phyloP scores from a whole-genome alignment of 2,329 filamentous ascomycete genomes.

The Microcyclosporella mali region DNA sequence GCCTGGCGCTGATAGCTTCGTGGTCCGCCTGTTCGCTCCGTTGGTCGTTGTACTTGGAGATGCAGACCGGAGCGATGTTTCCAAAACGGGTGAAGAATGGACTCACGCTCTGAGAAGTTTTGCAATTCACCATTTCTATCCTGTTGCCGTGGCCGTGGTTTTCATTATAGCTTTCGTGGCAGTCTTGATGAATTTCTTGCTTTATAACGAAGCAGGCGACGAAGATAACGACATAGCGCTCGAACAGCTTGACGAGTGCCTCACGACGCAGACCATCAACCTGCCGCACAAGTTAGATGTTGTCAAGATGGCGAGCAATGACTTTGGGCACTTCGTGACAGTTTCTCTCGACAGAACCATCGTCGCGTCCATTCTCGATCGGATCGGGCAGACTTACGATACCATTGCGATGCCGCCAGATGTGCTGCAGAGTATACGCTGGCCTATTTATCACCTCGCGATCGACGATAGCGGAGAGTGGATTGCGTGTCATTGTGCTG shows the following conservation, averaged over 20 bases:
- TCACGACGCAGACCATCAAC: constrained; percentile 56
- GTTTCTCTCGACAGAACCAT: constrained; percentile 65
- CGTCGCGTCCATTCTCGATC: constrained; percentile 27
- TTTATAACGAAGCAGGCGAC: constrained; percentile 56
- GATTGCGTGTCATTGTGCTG: constrained; percentile 59
- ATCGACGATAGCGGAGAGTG: constrained; percentile 60
- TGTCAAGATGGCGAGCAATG: constrained; percentile 56
- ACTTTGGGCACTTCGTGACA: constrained; percentile 60
- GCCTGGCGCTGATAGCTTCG: constrained; percentile 62
- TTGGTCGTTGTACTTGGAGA: constrained; percentile 65
- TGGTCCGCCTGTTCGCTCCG: constrained; percentile 69
- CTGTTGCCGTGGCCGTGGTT: constrained; percentile 58
- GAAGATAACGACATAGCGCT: constrained; percentile 39
- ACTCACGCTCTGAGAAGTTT: constrained; percentile 46
- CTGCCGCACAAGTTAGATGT: constrained; percentile 65
- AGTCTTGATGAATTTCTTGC: constrained; percentile 66
- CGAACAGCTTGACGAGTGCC: constrained; percentile 45
- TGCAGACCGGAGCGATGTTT: constrained; percentile 55
- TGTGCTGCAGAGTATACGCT: constrained; percentile 19
- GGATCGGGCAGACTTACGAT: constrained; percentile 14
- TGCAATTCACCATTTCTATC: constrained; percentile 60
- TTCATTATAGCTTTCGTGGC: constrained; percentile 59
- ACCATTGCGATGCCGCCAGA: constrained; percentile 16
- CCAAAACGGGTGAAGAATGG: constrained; percentile 42
- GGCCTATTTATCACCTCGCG: constrained; percentile 49